Percentiles rank a stretch among this genome's conserved stretches.
phyloP scores from a whole-genome alignment of 352 stramenopile genomes.

The Thraustochytrium sp. region DNA sequence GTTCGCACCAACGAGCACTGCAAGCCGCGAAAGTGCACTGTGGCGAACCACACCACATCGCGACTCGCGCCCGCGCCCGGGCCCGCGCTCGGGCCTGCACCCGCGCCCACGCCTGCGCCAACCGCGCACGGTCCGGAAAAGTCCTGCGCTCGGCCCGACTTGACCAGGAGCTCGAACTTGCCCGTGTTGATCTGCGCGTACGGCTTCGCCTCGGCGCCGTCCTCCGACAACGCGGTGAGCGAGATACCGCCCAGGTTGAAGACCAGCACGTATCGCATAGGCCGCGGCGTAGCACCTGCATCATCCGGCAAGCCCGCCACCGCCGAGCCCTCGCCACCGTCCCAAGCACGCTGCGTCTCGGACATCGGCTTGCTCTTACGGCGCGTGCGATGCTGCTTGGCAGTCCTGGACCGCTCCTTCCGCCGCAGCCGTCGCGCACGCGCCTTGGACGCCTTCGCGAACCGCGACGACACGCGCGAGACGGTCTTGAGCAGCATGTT shows the following conservation, averaged over 20 bases:
- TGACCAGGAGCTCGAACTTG: conserved; percentile 37
- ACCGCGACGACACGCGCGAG: not conserved
- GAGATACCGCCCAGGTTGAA: conserved; percentile 40
- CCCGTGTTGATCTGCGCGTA: conserved; percentile 22
- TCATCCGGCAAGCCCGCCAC: not conserved
- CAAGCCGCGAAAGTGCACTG: conserved; percentile 19
- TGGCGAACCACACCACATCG: conserved; percentile 34
- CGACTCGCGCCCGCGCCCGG: not conserved
- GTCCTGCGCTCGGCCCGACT: conserved; percentile 8
- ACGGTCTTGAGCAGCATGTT: conserved; percentile 20
- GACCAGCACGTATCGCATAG: conserved; percentile 30
- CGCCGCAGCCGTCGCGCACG: no score
- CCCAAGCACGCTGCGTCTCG: no score
- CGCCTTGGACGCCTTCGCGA: not conserved
- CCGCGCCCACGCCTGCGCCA: not conserved
- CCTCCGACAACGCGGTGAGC: conserved; percentile 14
- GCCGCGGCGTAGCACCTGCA: not conserved
- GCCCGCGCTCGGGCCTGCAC: not conserved
- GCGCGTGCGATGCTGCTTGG: no score
- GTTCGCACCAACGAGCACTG: conserved; percentile 7
- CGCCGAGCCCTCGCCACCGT: not conserved
- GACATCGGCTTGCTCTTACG: no score
- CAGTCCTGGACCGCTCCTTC: no score
- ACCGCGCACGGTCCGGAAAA: not conserved
- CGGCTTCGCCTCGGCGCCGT: not conserved